Evolutionary conservation across 1,284 basidiomycete species (phyloP).

Genomic region (Sporisorium iseilematis-ciliati): DNA sequence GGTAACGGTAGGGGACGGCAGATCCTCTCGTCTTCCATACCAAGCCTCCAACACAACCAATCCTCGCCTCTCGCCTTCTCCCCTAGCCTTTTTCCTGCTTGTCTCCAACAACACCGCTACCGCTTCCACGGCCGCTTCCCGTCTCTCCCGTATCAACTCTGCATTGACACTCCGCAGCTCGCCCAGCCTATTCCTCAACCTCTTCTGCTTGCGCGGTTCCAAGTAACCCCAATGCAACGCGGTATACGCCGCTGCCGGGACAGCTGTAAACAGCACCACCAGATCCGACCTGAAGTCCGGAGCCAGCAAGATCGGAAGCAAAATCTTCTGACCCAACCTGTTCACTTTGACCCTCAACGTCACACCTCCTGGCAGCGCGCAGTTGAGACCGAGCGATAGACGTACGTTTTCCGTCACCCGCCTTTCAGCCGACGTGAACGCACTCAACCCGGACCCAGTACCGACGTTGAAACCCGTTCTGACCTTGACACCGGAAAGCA

Average conservation of each 20-base stretch:
- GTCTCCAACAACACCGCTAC: slow-evolving; percentile 71
- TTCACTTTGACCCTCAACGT: slow-evolving; percentile 69
- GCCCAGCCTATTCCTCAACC: slow-evolving; percentile 70
- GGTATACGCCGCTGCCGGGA: slow-evolving; percentile 74
- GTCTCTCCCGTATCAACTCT: slow-evolving; percentile 76
- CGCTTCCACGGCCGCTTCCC: slow-evolving; percentile 76
- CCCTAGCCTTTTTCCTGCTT: slow-evolving; percentile 69
- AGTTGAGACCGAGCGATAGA: slow-evolving; percentile 66
- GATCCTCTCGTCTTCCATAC: slow-evolving; percentile 71
- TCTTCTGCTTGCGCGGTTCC: slow-evolving; percentile 73
- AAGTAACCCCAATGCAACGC: slow-evolving; percentile 76
- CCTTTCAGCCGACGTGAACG: slow-evolving; percentile 66
- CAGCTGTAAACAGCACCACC: slow-evolving; percentile 73
- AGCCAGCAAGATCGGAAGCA: slow-evolving; percentile 75
- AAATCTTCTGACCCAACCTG: slow-evolving; percentile 75
- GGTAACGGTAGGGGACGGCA: slow-evolving; percentile 34
- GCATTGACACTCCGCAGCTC: slow-evolving; percentile 75
- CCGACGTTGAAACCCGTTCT: slow-evolving; percentile 70
- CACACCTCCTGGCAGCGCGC: slow-evolving; percentile 66
- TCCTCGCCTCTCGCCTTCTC: slow-evolving; percentile 72
- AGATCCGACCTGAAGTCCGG: slow-evolving; percentile 73
- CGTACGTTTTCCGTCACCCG: slow-evolving; percentile 69
- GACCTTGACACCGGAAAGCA: slow-evolving; percentile 71
- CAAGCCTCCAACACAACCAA: slow-evolving; percentile 80
- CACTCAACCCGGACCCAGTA: slow-evolving; percentile 61